Base-by-base conservation (phyloP, 176 grass and related monocot species). In the Triticum urartu region DNA sequence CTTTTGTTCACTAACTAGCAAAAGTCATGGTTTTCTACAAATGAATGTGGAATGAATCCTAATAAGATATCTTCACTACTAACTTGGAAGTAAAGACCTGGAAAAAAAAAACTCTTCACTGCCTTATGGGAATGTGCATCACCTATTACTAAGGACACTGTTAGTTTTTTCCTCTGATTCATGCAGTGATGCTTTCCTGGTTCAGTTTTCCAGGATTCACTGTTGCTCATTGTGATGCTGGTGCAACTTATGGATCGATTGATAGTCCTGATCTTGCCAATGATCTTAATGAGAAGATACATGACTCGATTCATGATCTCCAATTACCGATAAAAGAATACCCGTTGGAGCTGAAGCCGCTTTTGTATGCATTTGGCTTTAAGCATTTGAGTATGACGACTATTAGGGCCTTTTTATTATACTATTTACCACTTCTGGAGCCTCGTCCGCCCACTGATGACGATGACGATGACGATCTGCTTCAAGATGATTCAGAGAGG, bases 341-440 rank as follows among this genome's bases (percentile, higher is more conserved):
- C 92, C 89, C 83, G 61, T 65, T 89, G 32, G 90, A 96, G 79
- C 77, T 96, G 18, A 99, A 96, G 63, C 92, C 97, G 22, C 85
- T 99, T 25, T 87, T 89, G 82, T 99, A 91, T 28, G 97, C 97
- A 15, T 99, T 99, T 54, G 58, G 84, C 72, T 52, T 85, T 15
- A 99, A 94, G 78, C 91, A 90, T 83, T 89, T 99, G n/a, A 83
- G 87, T 28, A 65, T 94, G 85, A 94, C 92, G 30, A 94, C 97
- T 13, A 65, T 99, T 68, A 96, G 94, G 87, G 95, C 97, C n/a
- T 94, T 99, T 74, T 77, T 96, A 6, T 78, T 99, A 22, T 94
- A 94, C 86, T 99, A 99, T 90, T 92, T 99, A 72, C 97, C 94
- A 17, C 97, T 99, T 63, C 68, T 99, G n/a, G 94, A 99, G 88